Conservation (phyloP, 257 asterid genomes). For the Nicotiana obtusifolia region DNA sequence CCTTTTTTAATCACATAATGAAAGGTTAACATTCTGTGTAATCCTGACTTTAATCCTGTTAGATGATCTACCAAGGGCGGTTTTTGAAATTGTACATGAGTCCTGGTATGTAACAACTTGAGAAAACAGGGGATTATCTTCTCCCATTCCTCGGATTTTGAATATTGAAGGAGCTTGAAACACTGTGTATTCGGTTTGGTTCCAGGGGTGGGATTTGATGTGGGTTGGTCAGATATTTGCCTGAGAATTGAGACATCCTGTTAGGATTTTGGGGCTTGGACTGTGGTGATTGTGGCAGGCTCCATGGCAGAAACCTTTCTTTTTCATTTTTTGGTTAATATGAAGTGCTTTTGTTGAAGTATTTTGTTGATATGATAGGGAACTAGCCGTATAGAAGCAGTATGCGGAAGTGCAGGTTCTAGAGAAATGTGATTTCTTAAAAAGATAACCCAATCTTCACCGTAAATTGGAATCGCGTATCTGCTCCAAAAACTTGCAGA, state of each 20-base stretch:
- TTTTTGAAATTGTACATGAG: not conserved
- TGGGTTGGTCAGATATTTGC: constrained; percentile 1
- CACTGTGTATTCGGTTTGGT: not conserved
- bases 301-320: not conserved
- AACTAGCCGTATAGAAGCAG: not conserved
- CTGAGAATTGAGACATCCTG: not conserved
- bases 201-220: not conserved
- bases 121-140: not conserved
- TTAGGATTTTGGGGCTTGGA: not conserved
- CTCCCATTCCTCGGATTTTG: not conserved
- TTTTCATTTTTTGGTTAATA: not conserved
- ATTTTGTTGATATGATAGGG: not conserved
- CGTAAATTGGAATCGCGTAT: not conserved
- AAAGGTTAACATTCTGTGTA: not conserved
- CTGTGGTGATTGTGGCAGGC: not conserved
- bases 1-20: not conserved
- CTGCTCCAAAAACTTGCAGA: not conserved
- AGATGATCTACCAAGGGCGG: not conserved
- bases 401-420: not conserved
- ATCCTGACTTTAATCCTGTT: not conserved
- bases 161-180: not conserved
- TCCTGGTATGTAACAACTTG: not conserved
- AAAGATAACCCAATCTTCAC: not conserved
- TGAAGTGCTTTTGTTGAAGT: not conserved
- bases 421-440: not conserved